Base-by-base conservation (phyloP, 768 basidiomycete species). In the Gloeostereum incarnatum region DNA sequence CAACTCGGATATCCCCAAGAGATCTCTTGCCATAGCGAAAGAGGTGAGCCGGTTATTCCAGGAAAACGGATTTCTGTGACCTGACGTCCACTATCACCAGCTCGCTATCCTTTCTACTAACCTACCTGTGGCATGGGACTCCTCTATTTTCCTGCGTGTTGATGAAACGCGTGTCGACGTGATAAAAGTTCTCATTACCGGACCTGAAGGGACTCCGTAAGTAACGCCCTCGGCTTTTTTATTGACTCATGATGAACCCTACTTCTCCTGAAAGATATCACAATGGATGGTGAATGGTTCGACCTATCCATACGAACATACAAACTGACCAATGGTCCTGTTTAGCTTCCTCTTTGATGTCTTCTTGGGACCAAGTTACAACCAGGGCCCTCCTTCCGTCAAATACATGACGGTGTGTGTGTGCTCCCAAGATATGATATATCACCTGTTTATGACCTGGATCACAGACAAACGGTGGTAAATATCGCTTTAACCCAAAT, bases 11-110 rank as follows among this genome's bases (percentile, higher is more conserved):
- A 86, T 92, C 38, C 90, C 91, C 4, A 93, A 89, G 59, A 71
- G 93, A 31, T 91, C 87, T 1, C 66, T 96, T 41, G 92, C 92
- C 7, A 96, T 97, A 44, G 93, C 93, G 3, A 97, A 96, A 61
- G 91, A 94, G 74, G 85, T 83, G 42, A 46, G 51, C 41, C 23
- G 17, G 19, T 11, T 17, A 5, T 5, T 23, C 45, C 3, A n/a
- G n/a, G n/a, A n/a, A n/a, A 34, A 13, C 33, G 20, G 11, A 10
- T 29, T n/a, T 6, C 22, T 33, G 18, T n/a, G 38, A 35, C 35
- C 36, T 47, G 24, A 44, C 22, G 39, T 37, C 24, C n/a, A n/a
- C n/a, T n/a, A n/a, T 35, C 43, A 43, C n/a, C 45, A 91, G 89
- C 78, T 96, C 43, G 91, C 93, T 2, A 88, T 93, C 26, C 70